Evolutionary conservation across 208 protist species (phyloP).

Genomic region (Lotmaria passim): DNA sequence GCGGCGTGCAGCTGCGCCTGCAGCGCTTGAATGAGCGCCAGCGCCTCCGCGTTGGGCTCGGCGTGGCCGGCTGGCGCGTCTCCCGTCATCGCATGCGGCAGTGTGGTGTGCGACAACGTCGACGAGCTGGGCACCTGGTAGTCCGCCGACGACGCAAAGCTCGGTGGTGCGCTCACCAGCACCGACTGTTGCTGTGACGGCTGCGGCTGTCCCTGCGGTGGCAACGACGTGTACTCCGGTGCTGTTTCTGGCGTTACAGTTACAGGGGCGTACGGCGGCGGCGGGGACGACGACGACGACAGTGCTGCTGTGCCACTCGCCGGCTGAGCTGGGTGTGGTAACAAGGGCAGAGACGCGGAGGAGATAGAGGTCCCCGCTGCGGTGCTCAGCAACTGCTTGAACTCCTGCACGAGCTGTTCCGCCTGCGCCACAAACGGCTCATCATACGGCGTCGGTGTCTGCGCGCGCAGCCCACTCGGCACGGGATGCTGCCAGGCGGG

Average conservation of each 20-base stretch:
- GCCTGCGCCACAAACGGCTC: conserved; percentile 32
- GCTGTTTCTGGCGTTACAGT: not conserved
- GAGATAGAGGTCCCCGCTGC: not conserved
- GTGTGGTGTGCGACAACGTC: not conserved
- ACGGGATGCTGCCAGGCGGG: conserved; percentile 65
- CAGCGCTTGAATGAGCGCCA: conserved; percentile 4
- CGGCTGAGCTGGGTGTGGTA: not conserved
- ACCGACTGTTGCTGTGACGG: not conserved
- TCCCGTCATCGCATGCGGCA: not conserved
- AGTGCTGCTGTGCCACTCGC: not conserved
- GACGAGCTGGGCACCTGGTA: not conserved
- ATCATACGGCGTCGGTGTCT: conserved; percentile 63
- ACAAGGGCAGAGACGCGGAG: not conserved
- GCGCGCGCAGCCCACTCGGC: conserved; percentile 47
- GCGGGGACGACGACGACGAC: not conserved
- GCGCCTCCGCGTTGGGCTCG: not conserved
- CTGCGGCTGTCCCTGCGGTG: not conserved
- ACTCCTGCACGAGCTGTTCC: conserved; percentile 38
- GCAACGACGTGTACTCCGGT: not conserved
- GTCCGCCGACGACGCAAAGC: not conserved
- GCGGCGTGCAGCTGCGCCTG: conserved; percentile 30
- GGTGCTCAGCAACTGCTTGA: conserved; percentile 28
- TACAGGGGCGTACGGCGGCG: conserved; percentile 6
- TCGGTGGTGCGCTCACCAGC: not conserved
- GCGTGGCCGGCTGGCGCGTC: not conserved